These are phyloP conservation scores for Bacidia gigantensis DNA, from an alignment of 495 filamentous ascomycete genomes.

Conservation along the genomic window DNA sequence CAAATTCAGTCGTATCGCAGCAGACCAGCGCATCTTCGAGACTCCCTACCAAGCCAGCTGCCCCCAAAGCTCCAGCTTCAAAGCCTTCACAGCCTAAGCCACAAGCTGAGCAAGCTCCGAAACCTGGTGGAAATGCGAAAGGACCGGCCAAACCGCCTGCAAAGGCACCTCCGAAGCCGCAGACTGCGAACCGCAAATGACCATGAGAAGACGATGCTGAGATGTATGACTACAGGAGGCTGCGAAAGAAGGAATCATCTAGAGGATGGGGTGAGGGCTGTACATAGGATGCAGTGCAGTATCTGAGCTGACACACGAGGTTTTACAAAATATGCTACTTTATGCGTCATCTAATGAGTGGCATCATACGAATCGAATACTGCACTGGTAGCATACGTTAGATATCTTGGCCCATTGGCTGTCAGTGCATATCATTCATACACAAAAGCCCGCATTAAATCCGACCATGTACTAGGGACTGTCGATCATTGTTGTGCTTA, in stretches of 20 bases:
- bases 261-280: background rate
- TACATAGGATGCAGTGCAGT: background rate
- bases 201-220: background rate
- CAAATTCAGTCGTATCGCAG: background rate
- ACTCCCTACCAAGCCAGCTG: background rate
- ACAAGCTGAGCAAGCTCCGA: constrained; percentile 6
- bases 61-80: constrained; percentile 2
- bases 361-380: background rate
- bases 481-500: no score
- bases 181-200: background rate
- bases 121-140: constrained; percentile 7
- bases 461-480: no score
- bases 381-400: background rate
- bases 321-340: background rate
- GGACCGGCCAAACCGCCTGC: constrained; percentile 11
- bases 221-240: background rate
- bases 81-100: constrained; percentile 9
- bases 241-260: background rate
- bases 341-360: background rate
- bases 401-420: no score
- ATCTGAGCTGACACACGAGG: background rate
- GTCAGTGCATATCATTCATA: no score
- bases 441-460: no score
- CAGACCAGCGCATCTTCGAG: constrained; percentile 4
- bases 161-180: constrained; percentile 8